Evolutionary conservation across 2,329 filamentous ascomycete species (phyloP).

Genomic region (Epichloe uncinata): DNA sequence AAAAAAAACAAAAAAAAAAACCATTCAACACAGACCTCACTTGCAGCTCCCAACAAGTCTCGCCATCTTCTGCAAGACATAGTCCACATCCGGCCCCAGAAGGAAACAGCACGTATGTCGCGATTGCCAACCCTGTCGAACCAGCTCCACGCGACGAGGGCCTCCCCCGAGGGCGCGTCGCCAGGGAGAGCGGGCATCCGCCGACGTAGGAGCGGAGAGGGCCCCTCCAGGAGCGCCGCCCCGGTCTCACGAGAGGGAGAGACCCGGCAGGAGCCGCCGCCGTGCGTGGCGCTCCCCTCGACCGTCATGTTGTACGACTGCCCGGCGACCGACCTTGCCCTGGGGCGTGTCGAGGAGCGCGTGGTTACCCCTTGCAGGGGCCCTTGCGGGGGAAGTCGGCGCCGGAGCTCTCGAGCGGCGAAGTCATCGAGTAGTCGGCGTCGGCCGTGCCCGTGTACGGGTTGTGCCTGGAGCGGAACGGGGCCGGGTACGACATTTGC

Average conservation of each 20-base stretch:
- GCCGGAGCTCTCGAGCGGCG: slow-evolving; percentile 46
- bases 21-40: neutral
- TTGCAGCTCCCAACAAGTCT: slow-evolving; percentile 18
- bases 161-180: slow-evolving; percentile 45
- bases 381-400: slow-evolving; percentile 59
- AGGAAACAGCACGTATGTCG: slow-evolving; percentile 59
- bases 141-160: slow-evolving; percentile 65
- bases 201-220: slow-evolving; percentile 47
- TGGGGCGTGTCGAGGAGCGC: slow-evolving; percentile 31
- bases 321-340: slow-evolving; percentile 43
- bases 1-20: too few species aligned
- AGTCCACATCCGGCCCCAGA: slow-evolving; percentile 43
- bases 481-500: slow-evolving; percentile 39
- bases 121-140: slow-evolving; percentile 65
- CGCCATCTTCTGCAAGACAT: slow-evolving; percentile 21
- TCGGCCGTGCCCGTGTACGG: slow-evolving; percentile 29
- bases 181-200: slow-evolving; percentile 40
- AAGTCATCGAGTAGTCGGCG: slow-evolving; percentile 60
- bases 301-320: slow-evolving; percentile 49
- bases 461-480: slow-evolving; percentile 41
- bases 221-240: slow-evolving; percentile 56
- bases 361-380: slow-evolving; percentile 61
- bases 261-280: slow-evolving; percentile 65
- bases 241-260: slow-evolving; percentile 60
- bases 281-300: slow-evolving; percentile 47